These are phyloP conservation scores for Pontederia paniculata DNA, from an alignment of 176 grass and related monocot species.

Conservation along the genomic window DNA sequence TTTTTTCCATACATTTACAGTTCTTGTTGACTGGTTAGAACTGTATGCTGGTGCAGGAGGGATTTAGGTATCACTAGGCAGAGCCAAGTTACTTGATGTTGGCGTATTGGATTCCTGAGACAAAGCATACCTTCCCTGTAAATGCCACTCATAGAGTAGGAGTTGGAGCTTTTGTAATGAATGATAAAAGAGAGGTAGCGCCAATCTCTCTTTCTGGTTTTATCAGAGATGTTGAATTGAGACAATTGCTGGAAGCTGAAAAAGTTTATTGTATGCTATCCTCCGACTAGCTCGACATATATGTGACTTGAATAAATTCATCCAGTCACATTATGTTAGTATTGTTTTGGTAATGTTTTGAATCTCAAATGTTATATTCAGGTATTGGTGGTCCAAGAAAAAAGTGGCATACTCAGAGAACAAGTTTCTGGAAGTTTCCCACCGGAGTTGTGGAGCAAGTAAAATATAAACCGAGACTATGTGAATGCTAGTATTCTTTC, in stretches of 20 bases:
- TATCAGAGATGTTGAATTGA: background rate
- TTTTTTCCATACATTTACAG: background rate
- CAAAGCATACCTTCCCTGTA: conserved; percentile 10
- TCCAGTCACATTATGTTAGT: background rate
- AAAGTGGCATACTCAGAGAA: background rate
- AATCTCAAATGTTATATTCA: background rate
- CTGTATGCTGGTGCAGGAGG: conserved; percentile 5
- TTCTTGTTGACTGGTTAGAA: background rate
- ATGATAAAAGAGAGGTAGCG: conserved; percentile 15
- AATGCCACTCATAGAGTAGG: conserved; percentile 16
- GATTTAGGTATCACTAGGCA: conserved; percentile 17
- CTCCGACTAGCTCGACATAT: no score
- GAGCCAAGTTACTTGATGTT: conserved; percentile 21
- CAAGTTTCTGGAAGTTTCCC: conserved; percentile 13
- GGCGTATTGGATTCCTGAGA: conserved; percentile 9
- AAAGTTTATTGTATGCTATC: background rate
- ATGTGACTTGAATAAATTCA: no score
- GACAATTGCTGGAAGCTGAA: background rate
- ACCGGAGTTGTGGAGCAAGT: conserved; percentile 16
- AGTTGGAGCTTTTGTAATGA: conserved; percentile 20
- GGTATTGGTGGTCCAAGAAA: conserved; percentile 22
- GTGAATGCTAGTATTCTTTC: background rate
- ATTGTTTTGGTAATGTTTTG: background rate
- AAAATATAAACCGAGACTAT: background rate
- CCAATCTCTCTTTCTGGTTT: background rate